phyloP scores from a whole-genome alignment of 805 yeast species.

The Yarrowia porcina region DNA sequence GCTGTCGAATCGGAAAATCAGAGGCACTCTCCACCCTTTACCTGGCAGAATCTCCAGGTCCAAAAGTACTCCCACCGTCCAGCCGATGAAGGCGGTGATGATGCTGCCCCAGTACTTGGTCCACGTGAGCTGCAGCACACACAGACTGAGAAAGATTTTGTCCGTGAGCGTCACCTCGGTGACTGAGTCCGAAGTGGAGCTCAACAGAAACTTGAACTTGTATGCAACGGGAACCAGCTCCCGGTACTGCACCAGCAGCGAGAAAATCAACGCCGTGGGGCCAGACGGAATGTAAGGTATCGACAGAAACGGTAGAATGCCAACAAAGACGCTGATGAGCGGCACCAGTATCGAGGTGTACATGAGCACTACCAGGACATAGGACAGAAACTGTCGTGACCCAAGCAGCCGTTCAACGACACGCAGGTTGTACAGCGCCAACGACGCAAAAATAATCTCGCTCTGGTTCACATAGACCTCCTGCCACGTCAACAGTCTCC shows the following conservation, averaged over 20 bases:
- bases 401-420: slow-evolving; percentile 43
- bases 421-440: slow-evolving; percentile 42
- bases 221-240: slow-evolving; percentile 43
- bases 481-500: slow-evolving; percentile 39
- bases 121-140: slow-evolving; percentile 39
- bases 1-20: slow-evolving; percentile 24
- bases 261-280: slow-evolving; percentile 40
- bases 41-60: slow-evolving; percentile 42
- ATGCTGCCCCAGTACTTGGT: slow-evolving; percentile 37
- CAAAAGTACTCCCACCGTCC: slow-evolving; percentile 41
- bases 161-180: slow-evolving; percentile 34
- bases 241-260: slow-evolving; percentile 40
- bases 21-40: slow-evolving; percentile 42
- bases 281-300: slow-evolving; percentile 37
- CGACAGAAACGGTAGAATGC: slow-evolving; percentile 27
- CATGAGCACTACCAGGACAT: slow-evolving; percentile 31
- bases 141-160: slow-evolving; percentile 39
- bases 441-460: slow-evolving; percentile 40
- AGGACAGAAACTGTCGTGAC: slow-evolving; percentile 39
- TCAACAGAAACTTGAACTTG: slow-evolving; percentile 37
- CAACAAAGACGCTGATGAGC: background rate
- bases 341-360: slow-evolving; percentile 32
- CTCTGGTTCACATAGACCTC: slow-evolving; percentile 37
- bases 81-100: slow-evolving; percentile 38
- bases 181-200: slow-evolving; percentile 28